Evolutionary conservation across 345 rosid genomes (phyloP), one percentile per base, ranked within the genome.

Genomic region (Psidium friedrichsthalianum): DNA sequence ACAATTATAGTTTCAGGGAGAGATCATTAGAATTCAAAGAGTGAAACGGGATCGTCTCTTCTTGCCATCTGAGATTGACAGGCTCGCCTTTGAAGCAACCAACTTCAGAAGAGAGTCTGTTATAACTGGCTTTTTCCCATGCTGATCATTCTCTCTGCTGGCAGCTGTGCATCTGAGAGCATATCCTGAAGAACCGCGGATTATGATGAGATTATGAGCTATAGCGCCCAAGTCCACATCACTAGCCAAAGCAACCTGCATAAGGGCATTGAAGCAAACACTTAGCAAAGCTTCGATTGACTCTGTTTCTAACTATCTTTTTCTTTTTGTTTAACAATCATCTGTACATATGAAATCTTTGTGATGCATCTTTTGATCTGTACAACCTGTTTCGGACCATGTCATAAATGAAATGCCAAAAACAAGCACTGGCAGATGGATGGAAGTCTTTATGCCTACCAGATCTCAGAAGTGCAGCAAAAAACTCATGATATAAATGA

Each of bases 391-490:
- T 57, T 25, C 61, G 1, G 13, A 25, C 29, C 64, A 25, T 25
- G 64, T 57, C 7, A 51, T 12, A 74, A 82, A 86, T 82, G 76
- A 57, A 11, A 57, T 25, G 27, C 29, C 25, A 5, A 57, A 57
- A 57, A 29, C 64, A 25, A 57, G 64, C 6, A n/a, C 3, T 25
- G 29, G 29, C 64, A 57, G 3, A 25, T 57, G 64, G 15, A 24
- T 44, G 44, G 8, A 47, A 25, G 54, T 47, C 96, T 95, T 96
- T 97, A 58, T 94, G 92, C 88, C 98, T 89, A 52, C 98, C 96
- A 57, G 98, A 95, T 88, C 99, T 94, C 86, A 94, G 86, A 82
- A 96, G 90, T 5, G 32, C 32, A 58, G 64, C 32, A 56, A 56
- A 56, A 22, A 57, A 44, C 32, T 58, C 29, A 58, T n/a, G 64